Base-by-base conservation (phyloP, 345 rosid species). In the Gossypium herbaceum region DNA sequence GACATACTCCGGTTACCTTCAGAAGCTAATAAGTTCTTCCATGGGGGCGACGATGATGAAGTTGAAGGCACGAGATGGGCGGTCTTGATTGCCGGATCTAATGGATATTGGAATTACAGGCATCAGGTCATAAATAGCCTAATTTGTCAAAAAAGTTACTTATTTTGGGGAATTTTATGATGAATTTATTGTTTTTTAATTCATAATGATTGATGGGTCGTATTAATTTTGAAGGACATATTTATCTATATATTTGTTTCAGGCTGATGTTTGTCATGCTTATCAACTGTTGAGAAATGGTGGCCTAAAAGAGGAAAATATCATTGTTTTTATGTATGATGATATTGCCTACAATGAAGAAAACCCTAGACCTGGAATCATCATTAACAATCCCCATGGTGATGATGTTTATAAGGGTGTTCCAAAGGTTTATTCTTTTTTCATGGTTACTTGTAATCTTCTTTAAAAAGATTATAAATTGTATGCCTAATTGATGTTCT, bases 261-360 rank as follows among this genome's bases (percentile, higher is more conserved):
- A 92, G 97, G 92, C 97, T 10, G 97, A 92, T 88, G 79, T 93
- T 50, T 95, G 98, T 57, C 99, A 95, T 83, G 97, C 99, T n/a
- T 95, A 91, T 84, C 99, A 93, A 84, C 85, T 93, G 48, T 72
- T 95, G 80, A 93, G 76, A 83, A 88, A 93, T 80, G 99, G 99
- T 7, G 99, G 98, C 43, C 24, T 95, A 65, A 91, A 95, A 75
- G 99, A 95, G 52, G 99, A 95, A 82, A 95, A 95, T 62, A 93
- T 95, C 7, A 78, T 95, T 66, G 97, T 93, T 55, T 93, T 93
- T 79, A 93, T 95, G 97, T 95, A 93, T 68, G 99, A 95, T 80
- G 99, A 95, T 82, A 93, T 95, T 77, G 97, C 99, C 29, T 7
- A 48, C 69, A 75, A 90, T 75, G 80, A 77, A 55, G 96, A 91